Evolutionary conservation across 2,329 filamentous ascomycete species (phyloP), one percentile per base, ranked within the genome.

Genomic region (Colletotrichum sojae): DNA sequence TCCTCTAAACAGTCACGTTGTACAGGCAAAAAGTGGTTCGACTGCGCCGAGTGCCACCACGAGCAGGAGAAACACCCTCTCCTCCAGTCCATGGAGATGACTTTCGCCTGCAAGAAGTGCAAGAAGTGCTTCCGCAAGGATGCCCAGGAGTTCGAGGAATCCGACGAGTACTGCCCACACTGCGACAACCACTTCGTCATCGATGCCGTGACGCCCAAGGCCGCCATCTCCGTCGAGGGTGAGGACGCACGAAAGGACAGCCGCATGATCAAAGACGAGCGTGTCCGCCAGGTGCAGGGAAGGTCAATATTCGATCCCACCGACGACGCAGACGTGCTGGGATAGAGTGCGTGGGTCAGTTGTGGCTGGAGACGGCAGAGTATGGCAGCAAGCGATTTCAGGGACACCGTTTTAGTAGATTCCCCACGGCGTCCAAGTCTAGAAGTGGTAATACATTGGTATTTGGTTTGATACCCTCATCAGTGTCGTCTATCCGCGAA

Each of bases 121-220:
- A 95, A 92, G 75, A 99, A 99, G 83, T 95, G 92, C 82, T 99
- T 99, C 86, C 92, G 96, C 74, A 99, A 98, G 80, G 94, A 99
- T 76, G 92, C 92, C 53, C 84, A 89, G 73, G 93, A 97, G 79
- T 98, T 97, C 76, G 96, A 99, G 75, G 96, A 99, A 75, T 92
- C 93, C 79, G 96, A 99, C 83, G 97, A 99, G 81, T 99, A 97
- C 86, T 99, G 96, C 85, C 97, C 96, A 22, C 94, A 98, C 84
- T 99, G 96, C 85, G 96, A 99, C 79, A 99, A 99, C 83, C 97
- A 99, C 82, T 99, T 95, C 78, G 92, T 99, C 46, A 86, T 99
- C 72, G 95, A 98, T 5, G 97, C 96, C 59, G 82, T 92, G 74
- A 93, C 92, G 5, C 94, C 96, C 22, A 93, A 97, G 82, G 89